Percentiles rank a stretch among this genome's conserved stretches.
phyloP scores from a whole-genome alignment of 2,329 filamentous ascomycete species.

The Cladosporium sp. region DNA sequence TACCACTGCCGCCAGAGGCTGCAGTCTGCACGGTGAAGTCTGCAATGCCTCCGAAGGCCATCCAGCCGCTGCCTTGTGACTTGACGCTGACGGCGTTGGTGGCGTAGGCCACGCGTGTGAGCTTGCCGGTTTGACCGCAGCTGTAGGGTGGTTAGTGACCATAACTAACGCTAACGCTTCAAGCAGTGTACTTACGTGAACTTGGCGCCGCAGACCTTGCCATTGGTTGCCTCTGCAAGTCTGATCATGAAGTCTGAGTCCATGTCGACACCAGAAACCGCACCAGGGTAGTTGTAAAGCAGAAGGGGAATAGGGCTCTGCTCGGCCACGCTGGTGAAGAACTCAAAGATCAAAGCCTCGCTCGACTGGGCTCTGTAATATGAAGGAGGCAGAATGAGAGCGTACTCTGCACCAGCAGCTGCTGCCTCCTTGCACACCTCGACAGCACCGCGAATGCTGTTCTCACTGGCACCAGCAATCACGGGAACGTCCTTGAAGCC shows the following conservation, averaged over 20 bases:
- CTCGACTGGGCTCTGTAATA: constrained; percentile 80
- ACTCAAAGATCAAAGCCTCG: constrained; percentile 70
- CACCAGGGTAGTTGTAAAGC: constrained; percentile 89
- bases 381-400: constrained; percentile 74
- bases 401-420: constrained; percentile 74
- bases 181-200: constrained; percentile 65
- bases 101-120: constrained; percentile 75
- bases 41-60: constrained; percentile 84
- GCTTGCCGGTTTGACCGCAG: constrained; percentile 77
- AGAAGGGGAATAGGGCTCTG: constrained; percentile 74
- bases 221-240: constrained; percentile 74
- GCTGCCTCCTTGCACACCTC: constrained; percentile 68
- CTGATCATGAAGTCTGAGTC: constrained; percentile 83
- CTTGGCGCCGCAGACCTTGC: constrained; percentile 74
- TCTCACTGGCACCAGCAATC: constrained; percentile 78
- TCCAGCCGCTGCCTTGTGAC: constrained; percentile 57
- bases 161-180: not conserved
- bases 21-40: constrained; percentile 85
- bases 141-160: not conserved
- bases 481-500: constrained; percentile 76
- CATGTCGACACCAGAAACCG: constrained; percentile 84
- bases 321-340: constrained; percentile 75
- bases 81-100: constrained; percentile 69
- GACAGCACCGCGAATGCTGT: constrained; percentile 78
- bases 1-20: constrained; percentile 74